Percentiles rank a stretch among this genome's conserved stretches.
Conservation (phyloP, 352 stramenopile genomes). For the Pythium chondricola region DNA sequence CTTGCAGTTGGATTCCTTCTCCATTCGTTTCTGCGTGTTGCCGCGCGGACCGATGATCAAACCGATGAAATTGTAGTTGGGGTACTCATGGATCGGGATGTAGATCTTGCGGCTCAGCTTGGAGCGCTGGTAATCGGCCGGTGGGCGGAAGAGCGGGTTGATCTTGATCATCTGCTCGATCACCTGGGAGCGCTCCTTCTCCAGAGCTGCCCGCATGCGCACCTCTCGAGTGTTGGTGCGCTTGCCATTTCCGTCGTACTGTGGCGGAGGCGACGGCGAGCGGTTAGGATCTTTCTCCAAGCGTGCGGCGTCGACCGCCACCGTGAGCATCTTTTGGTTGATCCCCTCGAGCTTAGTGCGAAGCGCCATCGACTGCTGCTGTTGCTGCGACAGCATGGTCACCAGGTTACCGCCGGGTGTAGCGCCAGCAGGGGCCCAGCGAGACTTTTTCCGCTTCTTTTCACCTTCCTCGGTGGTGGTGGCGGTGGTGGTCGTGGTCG, state of each 20-base stretch:
- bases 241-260: conserved; percentile 96
- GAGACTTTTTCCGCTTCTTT: conserved; percentile 72
- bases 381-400: conserved; percentile 37
- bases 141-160: conserved; percentile 87
- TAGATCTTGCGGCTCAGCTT: conserved; percentile 96
- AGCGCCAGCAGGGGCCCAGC: conserved; percentile 53
- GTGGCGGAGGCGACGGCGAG: conserved; percentile 88
- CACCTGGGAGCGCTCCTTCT: conserved; percentile 87
- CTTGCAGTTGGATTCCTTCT: conserved; percentile 97
- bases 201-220: conserved; percentile 89
- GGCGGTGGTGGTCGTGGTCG: conserved; percentile 11
- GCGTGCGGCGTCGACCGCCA: conserved; percentile 68
- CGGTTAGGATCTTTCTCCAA: conserved; percentile 86
- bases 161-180: conserved; percentile 96
- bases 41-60: conserved; percentile 98
- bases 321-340: conserved; percentile 67
- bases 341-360: conserved; percentile 70
- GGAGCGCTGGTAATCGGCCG: conserved; percentile 85
- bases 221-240: conserved; percentile 95
- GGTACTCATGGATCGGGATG: conserved; percentile 97
- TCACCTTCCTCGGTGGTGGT: conserved; percentile 24
- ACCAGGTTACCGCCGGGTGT: conserved; percentile 31
- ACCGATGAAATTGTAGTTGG: conserved; percentile 99
- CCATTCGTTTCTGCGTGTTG: conserved; percentile 99
- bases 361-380: conserved; percentile 69